Base-by-base conservation (phyloP, 1,139 yeast genomes). In the Yamadazyma mexicana region DNA sequence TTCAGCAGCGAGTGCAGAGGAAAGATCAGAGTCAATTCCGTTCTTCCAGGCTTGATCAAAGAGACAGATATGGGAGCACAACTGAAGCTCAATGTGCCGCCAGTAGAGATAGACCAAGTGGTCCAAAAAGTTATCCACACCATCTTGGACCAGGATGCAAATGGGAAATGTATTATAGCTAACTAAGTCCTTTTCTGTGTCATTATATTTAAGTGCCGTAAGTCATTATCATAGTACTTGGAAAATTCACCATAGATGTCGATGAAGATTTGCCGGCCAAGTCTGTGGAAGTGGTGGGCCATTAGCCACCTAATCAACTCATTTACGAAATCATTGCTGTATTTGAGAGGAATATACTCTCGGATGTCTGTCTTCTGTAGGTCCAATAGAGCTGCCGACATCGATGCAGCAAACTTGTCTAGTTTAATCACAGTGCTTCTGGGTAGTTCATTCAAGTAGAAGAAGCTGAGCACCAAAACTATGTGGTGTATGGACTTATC, bases 41-140 rank as follows among this genome's bases (percentile, higher is more conserved):
- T 91, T 1, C 59, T 83, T 8, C 96, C 96, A 0, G 95, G 95
- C 0, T 66, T 87, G 17, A 79, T 88, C 1, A 50, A 54, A 10
- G 87, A 78, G 35, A 91, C 98, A 0, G 87, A 79, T 22, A 91
- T 91, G 87, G 79, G 83, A 0, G 40, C 55, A 3, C 46, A 51
- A 1, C 74, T 69, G 2, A 53, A 54, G 16, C 57, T 58, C 14
- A 47, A 51, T 2, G 46, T 52, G 7, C 46, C 47, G 3, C 43
- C 51, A 11, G 62, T 52, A 3, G 37, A 52, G 11, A 40, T 58
- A 42, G 56, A 53, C 26, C 43, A 43, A 2, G 74, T 64, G 11
- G 64, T 61, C 3, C 46, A 56, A 2, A 58, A 62, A 23, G 61
- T 62, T 1, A 40, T 63, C 1, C 56, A 59, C 1, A 56, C 70